phyloP scores from a whole-genome alignment of 495 filamentous ascomycete genomes.

The Lophiotrema nucula region DNA sequence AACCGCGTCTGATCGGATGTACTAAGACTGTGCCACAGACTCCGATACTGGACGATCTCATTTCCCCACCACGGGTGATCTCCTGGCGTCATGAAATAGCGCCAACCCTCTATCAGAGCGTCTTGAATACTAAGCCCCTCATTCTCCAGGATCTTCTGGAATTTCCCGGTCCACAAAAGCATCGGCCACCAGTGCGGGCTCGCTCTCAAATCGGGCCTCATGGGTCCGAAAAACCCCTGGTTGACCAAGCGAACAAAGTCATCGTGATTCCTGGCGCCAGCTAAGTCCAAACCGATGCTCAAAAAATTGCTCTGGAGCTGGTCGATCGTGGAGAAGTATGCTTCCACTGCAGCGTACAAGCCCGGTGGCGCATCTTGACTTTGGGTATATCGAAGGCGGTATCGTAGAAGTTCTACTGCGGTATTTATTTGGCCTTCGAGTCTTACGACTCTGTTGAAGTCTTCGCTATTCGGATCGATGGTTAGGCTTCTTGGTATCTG shows the following conservation, averaged over 20 bases:
- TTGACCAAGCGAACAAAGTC: neutral
- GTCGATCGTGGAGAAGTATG: neutral
- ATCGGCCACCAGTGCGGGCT: neutral
- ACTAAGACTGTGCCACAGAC: neutral
- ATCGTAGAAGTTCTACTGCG: neutral
- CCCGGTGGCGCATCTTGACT: too few relatives aligned
- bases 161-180: neutral
- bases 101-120: slow-evolving; percentile 8
- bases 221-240: neutral
- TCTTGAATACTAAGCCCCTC: neutral
- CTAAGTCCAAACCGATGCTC: neutral
- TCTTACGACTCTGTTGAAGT: slow-evolving; percentile 1
- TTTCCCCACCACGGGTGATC: neutral
- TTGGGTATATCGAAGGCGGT: neutral
- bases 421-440: slow-evolving; percentile 9
- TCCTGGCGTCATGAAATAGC: neutral
- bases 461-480: neutral
- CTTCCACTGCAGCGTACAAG: neutral
- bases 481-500: too few relatives aligned
- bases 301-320: neutral
- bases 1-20: neutral
- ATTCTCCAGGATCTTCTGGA: slow-evolving; percentile 12
- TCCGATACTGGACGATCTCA: neutral
- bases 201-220: too few relatives aligned
- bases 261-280: neutral